Conservation (phyloP, 2,329 filamentous ascomycete genomes). For the Arthrobotrys entomopaga region DNA sequence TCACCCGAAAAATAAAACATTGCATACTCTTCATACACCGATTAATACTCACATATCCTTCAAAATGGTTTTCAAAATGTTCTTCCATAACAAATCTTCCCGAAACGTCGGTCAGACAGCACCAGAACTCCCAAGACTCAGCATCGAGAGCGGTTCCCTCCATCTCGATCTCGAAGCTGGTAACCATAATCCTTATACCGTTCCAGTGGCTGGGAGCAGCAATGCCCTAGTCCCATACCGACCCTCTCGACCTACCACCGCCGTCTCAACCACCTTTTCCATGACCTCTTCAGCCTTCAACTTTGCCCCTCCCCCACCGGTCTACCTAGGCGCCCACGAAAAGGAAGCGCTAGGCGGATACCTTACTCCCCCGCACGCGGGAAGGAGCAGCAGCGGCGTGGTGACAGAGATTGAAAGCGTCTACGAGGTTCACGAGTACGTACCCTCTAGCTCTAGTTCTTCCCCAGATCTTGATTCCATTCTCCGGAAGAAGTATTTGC, state of each 20-base stretch:
- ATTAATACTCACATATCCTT: not conserved
- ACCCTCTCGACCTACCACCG: conserved; percentile 13
- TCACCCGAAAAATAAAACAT: not conserved
- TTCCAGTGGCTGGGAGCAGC: not conserved
- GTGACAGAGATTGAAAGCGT: conserved; percentile 43
- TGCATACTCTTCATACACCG: not conserved
- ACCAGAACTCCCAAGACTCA: conserved; percentile 33
- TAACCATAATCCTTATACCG: not conserved
- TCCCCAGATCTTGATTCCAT: conserved; percentile 10
- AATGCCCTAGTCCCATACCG: conserved; percentile 4
- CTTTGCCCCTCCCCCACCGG: conserved; percentile 34
- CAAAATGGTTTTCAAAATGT: conserved; percentile 20
- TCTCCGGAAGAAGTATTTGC: conserved; percentile 8
- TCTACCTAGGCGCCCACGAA: conserved; percentile 28
- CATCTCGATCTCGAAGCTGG: conserved; percentile 33
- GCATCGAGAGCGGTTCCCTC: conserved; percentile 38
- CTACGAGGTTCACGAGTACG: conserved; percentile 43
- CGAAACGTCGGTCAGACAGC: conserved; percentile 1
- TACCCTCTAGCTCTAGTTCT: not conserved
- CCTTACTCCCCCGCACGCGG: conserved; percentile 36
- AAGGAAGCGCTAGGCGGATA: conserved; percentile 29
- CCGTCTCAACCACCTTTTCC: conserved; percentile 20
- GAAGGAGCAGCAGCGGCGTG: not conserved
- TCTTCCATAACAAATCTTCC: conserved; percentile 11
- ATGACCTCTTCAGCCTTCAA: conserved; percentile 19